Conservation (phyloP, 495 filamentous ascomycete genomes). For the Hypoxylon cercidicola region DNA sequence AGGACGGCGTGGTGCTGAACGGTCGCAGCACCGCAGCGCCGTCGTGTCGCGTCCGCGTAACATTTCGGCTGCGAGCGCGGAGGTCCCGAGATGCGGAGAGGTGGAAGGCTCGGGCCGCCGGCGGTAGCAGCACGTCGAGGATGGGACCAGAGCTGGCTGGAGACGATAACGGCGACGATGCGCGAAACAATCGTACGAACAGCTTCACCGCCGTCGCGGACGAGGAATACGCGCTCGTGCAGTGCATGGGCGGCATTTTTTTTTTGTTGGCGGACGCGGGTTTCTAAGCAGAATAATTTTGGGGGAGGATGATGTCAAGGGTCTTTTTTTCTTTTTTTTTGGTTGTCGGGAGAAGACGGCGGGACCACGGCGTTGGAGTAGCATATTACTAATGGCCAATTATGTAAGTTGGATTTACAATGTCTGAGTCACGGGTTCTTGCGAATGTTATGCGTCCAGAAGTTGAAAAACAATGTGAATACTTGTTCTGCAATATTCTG, state of each 20-base stretch:
- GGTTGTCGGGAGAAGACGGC: constrained; percentile 22
- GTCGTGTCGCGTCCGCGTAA: background rate
- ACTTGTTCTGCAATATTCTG: background rate
- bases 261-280: constrained; percentile 1
- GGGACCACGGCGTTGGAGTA: constrained; percentile 5
- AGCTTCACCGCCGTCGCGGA: constrained; percentile 48
- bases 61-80: constrained; percentile 18
- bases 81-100: constrained; percentile 14
- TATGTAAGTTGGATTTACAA: constrained; percentile 29
- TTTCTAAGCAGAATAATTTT: constrained; percentile 47
- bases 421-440: background rate
- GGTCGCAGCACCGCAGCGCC: constrained; percentile 3
- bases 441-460: background rate
- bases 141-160: constrained; percentile 28
- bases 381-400: constrained; percentile 38
- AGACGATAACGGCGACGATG: constrained; percentile 29
- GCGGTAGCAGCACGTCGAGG: constrained; percentile 53
- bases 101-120: constrained; percentile 26
- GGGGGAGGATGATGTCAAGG: constrained; percentile 55
- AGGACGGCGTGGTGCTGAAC: constrained; percentile 48
- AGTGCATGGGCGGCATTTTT: constrained; percentile 49
- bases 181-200: constrained; percentile 54
- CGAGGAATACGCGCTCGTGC: constrained; percentile 44
- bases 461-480: background rate
- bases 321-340: constrained; percentile 26